Conservation (phyloP, 1,284 basidiomycete species). For the Microbotryum saponariae region DNA sequence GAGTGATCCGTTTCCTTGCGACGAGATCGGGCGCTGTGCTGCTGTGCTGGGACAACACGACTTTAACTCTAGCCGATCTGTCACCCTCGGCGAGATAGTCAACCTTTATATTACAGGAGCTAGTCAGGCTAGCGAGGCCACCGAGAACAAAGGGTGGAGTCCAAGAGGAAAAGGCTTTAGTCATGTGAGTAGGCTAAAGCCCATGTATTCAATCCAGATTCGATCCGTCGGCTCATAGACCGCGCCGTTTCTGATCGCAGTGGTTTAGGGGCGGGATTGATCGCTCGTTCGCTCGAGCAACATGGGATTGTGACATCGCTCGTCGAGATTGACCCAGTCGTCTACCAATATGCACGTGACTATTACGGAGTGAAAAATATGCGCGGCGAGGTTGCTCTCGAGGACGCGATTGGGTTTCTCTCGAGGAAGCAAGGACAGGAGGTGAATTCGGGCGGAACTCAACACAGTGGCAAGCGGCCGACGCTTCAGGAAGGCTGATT, state of each 20-base stretch:
- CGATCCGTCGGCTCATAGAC: not conserved
- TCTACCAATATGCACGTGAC: constrained; percentile 67
- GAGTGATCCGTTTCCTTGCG: constrained; percentile 42
- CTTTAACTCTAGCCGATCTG: not conserved
- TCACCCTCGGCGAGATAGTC: constrained; percentile 52
- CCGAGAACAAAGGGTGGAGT: constrained; percentile 40
- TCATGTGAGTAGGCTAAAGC: constrained; percentile 19
- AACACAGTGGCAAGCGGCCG: not conserved
- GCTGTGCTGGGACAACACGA: not conserved
- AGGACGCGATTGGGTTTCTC: constrained; percentile 67
- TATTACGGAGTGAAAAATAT: constrained; percentile 70
- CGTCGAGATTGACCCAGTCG: constrained; percentile 77
- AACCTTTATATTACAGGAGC: constrained; percentile 78
- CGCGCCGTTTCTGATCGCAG: constrained; percentile 43
- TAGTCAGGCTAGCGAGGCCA: constrained; percentile 57
- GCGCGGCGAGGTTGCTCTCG: constrained; percentile 55
- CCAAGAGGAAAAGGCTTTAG: constrained; percentile 60
- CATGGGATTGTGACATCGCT: constrained; percentile 63
- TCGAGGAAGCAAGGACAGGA: constrained; percentile 38
- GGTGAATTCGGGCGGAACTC: constrained; percentile 18
- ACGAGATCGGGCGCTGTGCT: constrained; percentile 47
- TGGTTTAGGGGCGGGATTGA: constrained; percentile 75
- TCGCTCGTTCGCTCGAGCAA: constrained; percentile 60
- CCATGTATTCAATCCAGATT: not conserved
- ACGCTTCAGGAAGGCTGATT: not conserved